Conservation (phyloP, 1,284 basidiomycete genomes). For the Bondarzewia mesenterica region DNA sequence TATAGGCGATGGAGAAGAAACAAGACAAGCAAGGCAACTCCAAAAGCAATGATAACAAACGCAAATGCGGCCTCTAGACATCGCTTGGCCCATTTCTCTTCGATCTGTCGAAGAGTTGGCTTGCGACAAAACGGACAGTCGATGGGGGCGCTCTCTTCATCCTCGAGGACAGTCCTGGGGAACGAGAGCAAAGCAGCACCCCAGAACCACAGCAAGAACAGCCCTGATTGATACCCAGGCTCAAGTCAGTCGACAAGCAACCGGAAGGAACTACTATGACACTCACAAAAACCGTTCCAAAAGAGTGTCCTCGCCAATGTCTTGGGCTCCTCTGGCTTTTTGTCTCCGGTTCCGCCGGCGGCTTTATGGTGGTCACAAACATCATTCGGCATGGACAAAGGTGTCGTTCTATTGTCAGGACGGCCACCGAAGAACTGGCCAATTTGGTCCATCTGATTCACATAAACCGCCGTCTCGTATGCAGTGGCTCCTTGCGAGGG, state of each 20-base stretch:
- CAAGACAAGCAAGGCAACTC: not conserved
- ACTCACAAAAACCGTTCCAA: constrained; percentile 1
- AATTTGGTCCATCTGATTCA: not conserved
- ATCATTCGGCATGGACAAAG: not conserved
- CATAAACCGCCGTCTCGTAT: not conserved
- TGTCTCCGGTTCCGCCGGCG: too few relatives aligned
- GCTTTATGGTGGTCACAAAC: too few relatives aligned
- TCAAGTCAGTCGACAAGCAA: not conserved
- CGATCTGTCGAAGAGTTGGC: not conserved
- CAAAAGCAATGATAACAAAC: not conserved
- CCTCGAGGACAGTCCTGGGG: not conserved
- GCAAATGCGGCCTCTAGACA: not conserved
- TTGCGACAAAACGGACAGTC: not conserved
- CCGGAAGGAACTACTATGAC: not conserved
- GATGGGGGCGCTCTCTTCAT: not conserved
- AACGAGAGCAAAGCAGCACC: not conserved
- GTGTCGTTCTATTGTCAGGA: not conserved
- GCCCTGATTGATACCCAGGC: not conserved
- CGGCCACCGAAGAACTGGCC: constrained; percentile 1
- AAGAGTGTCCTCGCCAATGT: constrained; percentile 2
- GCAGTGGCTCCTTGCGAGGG: not conserved
- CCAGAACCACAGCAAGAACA: constrained; percentile 3
- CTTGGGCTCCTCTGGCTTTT: too few relatives aligned
- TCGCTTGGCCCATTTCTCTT: not conserved
- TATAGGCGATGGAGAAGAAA: not conserved